Evolutionary conservation across 345 rosid genomes (phyloP), one percentile per base, ranked within the genome.

Genomic region (Dovyalis caffra): DNA sequence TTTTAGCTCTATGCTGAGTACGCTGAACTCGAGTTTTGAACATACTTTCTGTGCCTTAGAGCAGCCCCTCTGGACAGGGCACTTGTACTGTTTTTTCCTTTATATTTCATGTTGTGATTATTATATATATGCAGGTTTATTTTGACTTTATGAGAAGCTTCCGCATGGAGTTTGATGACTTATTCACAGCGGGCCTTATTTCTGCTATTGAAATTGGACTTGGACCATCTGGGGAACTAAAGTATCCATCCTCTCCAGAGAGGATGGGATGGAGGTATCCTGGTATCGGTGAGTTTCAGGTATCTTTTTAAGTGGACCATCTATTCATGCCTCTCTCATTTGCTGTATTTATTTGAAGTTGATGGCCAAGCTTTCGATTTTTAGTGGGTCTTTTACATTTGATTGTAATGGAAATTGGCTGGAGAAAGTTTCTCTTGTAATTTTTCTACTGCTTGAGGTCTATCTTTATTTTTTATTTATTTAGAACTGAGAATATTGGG

Each of bases 281-380:
- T 62, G 98, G 98, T 77, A 86, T 94, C 75, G 97, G 98, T 83
- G 97, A 92, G 89, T 94, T 94, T 86, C 98, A 94, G 98, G 97
- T 92, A 95, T 83, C 82, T 71, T n/a, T 76, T 76, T 68, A 65
- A 67, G 68, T 79, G 56, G 37, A 68, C 51, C 60, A 43, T 33
- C 45, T 69, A 47, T 47, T 47, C 45, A n/a, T 37, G 25, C 58
- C 45, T 40, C 43, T 31, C 7, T 14, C 25, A 33, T 28, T 10
- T 43, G 32, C 68, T 66, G 31, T 57, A 60, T 21, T 45, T 38
- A 28, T 47, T n/a, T 45, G 53, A 51, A 67, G 57, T 35, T 57
- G 53, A 51, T 76, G 49, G 53, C 11, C 3, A 18, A 38, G 20
- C 45, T 73, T 25, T 43, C 71, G 25, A 31, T 31, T 29, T 70